A percentile compares a stretch with the other conserved stretches of the same genome.
phyloP scores from a whole-genome alignment of 768 basidiomycete species.

The Porpolomopsis calyptriformis region DNA sequence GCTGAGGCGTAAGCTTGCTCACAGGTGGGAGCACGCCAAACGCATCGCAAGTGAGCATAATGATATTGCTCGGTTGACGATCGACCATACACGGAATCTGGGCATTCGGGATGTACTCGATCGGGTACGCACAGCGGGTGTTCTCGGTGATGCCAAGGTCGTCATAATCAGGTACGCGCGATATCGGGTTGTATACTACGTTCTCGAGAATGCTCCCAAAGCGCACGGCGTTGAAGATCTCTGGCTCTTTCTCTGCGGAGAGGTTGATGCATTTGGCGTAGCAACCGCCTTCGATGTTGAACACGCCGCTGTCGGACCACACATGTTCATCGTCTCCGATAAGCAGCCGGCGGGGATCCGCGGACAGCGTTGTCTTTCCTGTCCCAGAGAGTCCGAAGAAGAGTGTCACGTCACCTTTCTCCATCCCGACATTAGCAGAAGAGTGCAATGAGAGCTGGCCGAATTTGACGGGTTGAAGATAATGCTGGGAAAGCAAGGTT shows the following conservation, averaged over 20 bases:
- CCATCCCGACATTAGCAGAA: constrained; percentile 89
- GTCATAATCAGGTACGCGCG: constrained; percentile 87
- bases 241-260: constrained; percentile 94
- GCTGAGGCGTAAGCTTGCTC: constrained; percentile 81
- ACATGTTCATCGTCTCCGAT: constrained; percentile 99
- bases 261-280: constrained; percentile 98
- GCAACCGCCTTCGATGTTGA: constrained; percentile 99
- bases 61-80: constrained; percentile 85
- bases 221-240: constrained; percentile 90
- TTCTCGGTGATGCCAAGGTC: constrained; percentile 97
- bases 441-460: constrained; percentile 97
- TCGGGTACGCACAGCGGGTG: constrained; percentile 98
- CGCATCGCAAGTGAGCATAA: constrained; percentile 96
- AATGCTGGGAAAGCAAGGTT: constrained; percentile 50
- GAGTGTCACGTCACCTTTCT: constrained; percentile 85
- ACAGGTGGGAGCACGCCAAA: constrained; percentile 98
- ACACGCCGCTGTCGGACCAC: constrained; percentile 97
- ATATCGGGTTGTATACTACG: constrained; percentile 85
- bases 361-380: constrained; percentile 96
- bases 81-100: constrained; percentile 85
- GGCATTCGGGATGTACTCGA: constrained; percentile 94
- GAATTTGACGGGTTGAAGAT: constrained; percentile 97
- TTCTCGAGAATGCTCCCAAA: constrained; percentile 98
- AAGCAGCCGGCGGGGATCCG: constrained; percentile 85
- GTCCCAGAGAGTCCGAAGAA: constrained; percentile 99